A percentile compares a stretch with the other conserved stretches of the same genome.
phyloP scores from a whole-genome alignment of 1,139 yeast genomes.

The Geotrichum citri-aurantii region DNA sequence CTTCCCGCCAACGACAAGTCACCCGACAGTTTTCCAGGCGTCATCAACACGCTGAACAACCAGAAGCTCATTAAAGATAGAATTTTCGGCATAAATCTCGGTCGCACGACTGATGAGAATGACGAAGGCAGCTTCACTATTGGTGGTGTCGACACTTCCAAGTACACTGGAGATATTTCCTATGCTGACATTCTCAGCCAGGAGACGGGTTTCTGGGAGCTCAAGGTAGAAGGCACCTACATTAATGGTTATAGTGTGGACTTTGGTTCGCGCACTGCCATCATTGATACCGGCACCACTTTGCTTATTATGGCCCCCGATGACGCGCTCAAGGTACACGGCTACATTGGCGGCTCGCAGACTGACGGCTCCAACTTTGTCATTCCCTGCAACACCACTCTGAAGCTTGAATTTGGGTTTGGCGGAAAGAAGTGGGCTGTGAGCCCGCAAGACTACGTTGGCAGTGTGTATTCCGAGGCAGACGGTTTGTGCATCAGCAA shows the following conservation, averaged over 20 bases:
- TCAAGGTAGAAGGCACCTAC: constrained; percentile 40
- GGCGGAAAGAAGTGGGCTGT: constrained; percentile 46
- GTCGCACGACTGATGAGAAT: constrained; percentile 38
- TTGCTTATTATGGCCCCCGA: constrained; percentile 51
- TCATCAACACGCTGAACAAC: constrained; percentile 39
- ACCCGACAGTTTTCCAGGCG: constrained; percentile 32
- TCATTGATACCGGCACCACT: constrained; percentile 66
- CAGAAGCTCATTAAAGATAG: constrained; percentile 37
- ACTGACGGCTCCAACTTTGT: constrained; percentile 59
- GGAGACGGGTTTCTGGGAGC: constrained; percentile 48
- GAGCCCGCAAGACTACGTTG: constrained; percentile 13
- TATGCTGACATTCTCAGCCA: constrained; percentile 34
- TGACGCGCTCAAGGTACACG: constrained; percentile 52
- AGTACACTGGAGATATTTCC: constrained; percentile 42
- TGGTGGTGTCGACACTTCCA: constrained; percentile 41
- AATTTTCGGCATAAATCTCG: constrained; percentile 43
- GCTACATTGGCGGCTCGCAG: constrained; percentile 45
- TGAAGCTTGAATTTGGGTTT: constrained; percentile 39
- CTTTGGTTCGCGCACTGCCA: constrained; percentile 46
- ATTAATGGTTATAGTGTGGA: constrained; percentile 36
- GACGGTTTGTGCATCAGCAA: constrained; percentile 59
- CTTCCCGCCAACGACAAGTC: constrained; percentile 40
- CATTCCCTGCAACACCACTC: constrained; percentile 48
- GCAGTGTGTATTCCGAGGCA: constrained; percentile 45
- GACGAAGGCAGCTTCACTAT: constrained; percentile 54